Evolutionary conservation across 441 rosid genomes (phyloP), one percentile per base, ranked within the genome.

Genomic region (Gossypium gossypioides): DNA sequence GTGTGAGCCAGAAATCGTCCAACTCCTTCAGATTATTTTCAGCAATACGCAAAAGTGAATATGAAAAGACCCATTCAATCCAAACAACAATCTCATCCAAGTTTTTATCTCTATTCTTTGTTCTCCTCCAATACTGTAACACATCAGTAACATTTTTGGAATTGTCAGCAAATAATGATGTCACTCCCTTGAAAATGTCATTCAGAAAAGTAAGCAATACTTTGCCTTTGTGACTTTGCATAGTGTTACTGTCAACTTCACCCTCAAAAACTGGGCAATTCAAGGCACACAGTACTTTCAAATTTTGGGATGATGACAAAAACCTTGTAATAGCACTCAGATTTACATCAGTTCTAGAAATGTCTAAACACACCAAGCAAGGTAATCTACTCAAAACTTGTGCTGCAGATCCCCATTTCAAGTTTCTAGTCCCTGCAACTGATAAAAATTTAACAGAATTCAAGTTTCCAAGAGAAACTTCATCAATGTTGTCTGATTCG

Each of bases 1-100:
- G 96, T 76, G 86, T 92, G 73, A 94, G 90, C 99, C 97, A 94
- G 78, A 94, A 94, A 29, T 75, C 80, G 80, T 90, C 94, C 59
- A 92, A 71, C 62, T 89, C 96, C 59, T 84, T 87, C 58, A 91
- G 91, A 73, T 90, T 94, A 79, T 85, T 87, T 84, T 94, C 99
- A 0, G 96, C 93, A 65, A 68, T 88, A 22, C 91, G 87, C 79
- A 94, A 52, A 76, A 92, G 97, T 15, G 89, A 81, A 78, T 92
- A 90, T 3, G 97, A 94, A 29, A 92, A 72, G 54, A 89, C 79
- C 97, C 97, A 90, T 74, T 94, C 97, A 63, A 92, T 77, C 99
- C 99, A 92, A 75, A 63, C 74, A 88, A 94, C 77, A 18, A 88
- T 84, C 57, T 87, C 96, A 72, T 87, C 86, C 16, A 84, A 50